phyloP scores from a whole-genome alignment of 1,284 basidiomycete species.

The Fomitopsis schrenkii region DNA sequence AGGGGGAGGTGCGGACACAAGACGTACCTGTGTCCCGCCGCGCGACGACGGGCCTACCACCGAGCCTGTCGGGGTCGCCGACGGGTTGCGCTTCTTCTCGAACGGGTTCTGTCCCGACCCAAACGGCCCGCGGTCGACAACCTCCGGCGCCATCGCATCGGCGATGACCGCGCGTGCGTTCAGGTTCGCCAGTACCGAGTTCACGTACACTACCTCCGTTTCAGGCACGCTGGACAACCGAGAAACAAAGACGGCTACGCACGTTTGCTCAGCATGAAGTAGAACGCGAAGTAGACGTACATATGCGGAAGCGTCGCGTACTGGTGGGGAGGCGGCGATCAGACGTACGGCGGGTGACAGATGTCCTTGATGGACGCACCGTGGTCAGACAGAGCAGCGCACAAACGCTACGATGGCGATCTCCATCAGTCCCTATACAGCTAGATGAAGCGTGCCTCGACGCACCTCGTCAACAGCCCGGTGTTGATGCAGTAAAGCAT shows the following conservation, averaged over 20 bases:
- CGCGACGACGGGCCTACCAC: not conserved
- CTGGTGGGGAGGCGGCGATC: constrained; percentile 2
- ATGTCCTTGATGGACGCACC: constrained; percentile 3
- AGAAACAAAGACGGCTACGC: not conserved
- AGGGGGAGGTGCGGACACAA: not conserved
- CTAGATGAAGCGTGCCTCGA: not conserved
- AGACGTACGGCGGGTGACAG: not conserved
- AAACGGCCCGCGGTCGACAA: not conserved
- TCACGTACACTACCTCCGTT: constrained; percentile 7
- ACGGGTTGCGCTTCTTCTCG: not conserved
- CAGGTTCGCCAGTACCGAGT: constrained; percentile 10
- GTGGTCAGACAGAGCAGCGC: constrained; percentile 15
- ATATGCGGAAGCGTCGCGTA: constrained; percentile 13
- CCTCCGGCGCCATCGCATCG: not conserved
- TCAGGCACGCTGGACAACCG: not conserved
- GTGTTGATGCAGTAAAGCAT: constrained; percentile 20
- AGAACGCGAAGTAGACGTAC: constrained; percentile 21
- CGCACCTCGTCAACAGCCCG: constrained; percentile 18
- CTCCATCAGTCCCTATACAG: not conserved
- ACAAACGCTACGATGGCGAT: constrained; percentile 7
- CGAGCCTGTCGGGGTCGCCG: not conserved
- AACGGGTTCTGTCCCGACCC: not conserved
- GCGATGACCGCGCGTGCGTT: constrained; percentile 7
- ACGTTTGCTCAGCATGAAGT: constrained; percentile 21
- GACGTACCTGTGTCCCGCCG: not conserved